Evolutionary conservation across 352 stramenopile genomes (phyloP).

Genomic region (Pythium sukuiense): DNA sequence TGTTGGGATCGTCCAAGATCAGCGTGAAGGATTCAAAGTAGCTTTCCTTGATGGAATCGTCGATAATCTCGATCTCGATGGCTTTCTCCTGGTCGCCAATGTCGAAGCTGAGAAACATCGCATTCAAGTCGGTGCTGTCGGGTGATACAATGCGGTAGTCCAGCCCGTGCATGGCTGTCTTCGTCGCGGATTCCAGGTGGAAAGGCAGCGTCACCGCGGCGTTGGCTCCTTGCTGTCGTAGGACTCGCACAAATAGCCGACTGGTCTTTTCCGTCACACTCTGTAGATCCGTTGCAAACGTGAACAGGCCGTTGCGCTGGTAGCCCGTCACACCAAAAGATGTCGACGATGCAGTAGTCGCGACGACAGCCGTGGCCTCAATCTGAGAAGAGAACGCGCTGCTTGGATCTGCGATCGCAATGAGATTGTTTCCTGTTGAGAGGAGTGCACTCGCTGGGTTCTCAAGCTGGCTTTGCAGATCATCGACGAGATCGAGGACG

Average conservation of each 20-base stretch:
- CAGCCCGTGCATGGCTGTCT: constrained; percentile 36
- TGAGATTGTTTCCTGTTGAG: constrained; percentile 19
- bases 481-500: constrained; percentile 43
- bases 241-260: constrained; percentile 42
- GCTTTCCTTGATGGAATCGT: constrained; percentile 40
- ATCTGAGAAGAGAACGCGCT: constrained; percentile 38
- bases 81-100: constrained; percentile 43
- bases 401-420: constrained; percentile 35
- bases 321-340: constrained; percentile 52
- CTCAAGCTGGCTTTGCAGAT: constrained; percentile 44
- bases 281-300: constrained; percentile 49
- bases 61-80: constrained; percentile 51
- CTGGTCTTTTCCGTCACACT: constrained; percentile 59
- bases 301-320: constrained; percentile 63
- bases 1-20: constrained; percentile 32
- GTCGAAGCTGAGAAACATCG: constrained; percentile 55
- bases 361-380: neutral
- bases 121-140: constrained; percentile 27
- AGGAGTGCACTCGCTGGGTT: constrained; percentile 42
- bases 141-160: constrained; percentile 42
- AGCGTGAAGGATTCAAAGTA: constrained; percentile 62
- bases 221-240: constrained; percentile 51
- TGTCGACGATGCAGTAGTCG: constrained; percentile 21
- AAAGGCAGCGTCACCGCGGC: constrained; percentile 46
- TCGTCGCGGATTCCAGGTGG: constrained; percentile 30